Percentiles rank a stretch among this genome's conserved stretches.
These are phyloP conservation scores for Pythium phragmitis DNA, from an alignment of 352 stramenopile species.

Conservation along the genomic window DNA sequence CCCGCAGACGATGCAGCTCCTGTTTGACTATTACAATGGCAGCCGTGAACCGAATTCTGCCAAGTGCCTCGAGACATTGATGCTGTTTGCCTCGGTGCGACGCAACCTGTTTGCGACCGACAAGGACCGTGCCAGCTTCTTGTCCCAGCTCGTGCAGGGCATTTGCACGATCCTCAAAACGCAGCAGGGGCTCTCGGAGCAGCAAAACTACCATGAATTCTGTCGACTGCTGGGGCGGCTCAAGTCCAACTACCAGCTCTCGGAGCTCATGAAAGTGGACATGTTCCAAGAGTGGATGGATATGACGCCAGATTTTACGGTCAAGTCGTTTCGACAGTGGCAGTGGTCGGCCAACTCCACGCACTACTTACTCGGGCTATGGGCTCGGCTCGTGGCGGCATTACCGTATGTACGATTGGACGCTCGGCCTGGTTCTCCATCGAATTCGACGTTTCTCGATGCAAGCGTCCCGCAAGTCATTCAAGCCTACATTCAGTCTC, in stretches of 20 bases:
- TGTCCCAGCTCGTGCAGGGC: slow-evolving; percentile 91
- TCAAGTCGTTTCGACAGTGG: slow-evolving; percentile 96
- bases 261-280: slow-evolving; percentile 96
- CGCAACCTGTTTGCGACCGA: slow-evolving; percentile 97
- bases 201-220: slow-evolving; percentile 99
- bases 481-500: slow-evolving; percentile 95
- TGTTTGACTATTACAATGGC: slow-evolving; percentile 97
- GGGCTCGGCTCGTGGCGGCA: slow-evolving; percentile 94
- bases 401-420: slow-evolving; percentile 94
- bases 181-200: slow-evolving; percentile 96
- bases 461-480: slow-evolving; percentile 86
- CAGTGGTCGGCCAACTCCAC: slow-evolving; percentile 94
- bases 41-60: slow-evolving; percentile 91
- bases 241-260: slow-evolving; percentile 99
- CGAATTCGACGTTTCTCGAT: slow-evolving; percentile 69
- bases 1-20: slow-evolving; percentile 90
- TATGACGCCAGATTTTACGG: slow-evolving; percentile 94
- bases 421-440: slow-evolving; percentile 47
- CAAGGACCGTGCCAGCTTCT: slow-evolving; percentile 93
- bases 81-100: slow-evolving; percentile 94
- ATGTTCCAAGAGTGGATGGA: slow-evolving; percentile 98
- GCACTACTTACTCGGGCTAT: slow-evolving; percentile 97
- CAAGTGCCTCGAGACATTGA: slow-evolving; percentile 96
- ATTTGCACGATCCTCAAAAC: slow-evolving; percentile 94
- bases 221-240: slow-evolving; percentile 95